Conservation (phyloP, 805 yeast species). For the Yarrowia yakushimensis region DNA sequence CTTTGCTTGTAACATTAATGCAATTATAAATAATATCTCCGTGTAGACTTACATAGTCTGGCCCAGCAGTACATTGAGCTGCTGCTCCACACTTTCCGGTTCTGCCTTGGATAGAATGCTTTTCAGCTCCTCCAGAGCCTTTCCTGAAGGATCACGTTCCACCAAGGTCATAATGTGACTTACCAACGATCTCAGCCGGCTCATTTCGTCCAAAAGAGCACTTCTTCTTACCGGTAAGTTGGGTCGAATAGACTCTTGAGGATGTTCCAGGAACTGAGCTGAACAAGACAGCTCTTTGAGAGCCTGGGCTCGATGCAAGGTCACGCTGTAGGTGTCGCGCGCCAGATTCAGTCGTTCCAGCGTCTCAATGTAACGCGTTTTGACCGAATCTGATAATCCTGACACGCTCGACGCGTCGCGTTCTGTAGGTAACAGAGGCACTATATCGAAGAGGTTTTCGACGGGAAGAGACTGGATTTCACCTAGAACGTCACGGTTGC, state of each 20-base stretch:
- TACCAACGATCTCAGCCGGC: neutral
- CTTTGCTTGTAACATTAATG: neutral
- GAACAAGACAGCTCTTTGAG: constrained; percentile 1
- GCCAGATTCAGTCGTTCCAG: neutral
- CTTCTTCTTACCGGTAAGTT: constrained; percentile 3
- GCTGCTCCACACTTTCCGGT: neutral
- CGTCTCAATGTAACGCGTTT: neutral
- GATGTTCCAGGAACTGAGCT: neutral
- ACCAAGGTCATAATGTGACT: neutral
- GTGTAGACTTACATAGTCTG: neutral
- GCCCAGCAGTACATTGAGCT: neutral
- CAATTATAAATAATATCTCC: neutral
- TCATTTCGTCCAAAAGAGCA: constrained; percentile 6
- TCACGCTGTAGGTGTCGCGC: neutral
- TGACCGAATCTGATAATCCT: neutral
- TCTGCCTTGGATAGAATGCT: neutral
- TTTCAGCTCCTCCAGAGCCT: neutral
- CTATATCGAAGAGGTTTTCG: neutral
- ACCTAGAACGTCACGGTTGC: neutral
- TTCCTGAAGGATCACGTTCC: neutral
- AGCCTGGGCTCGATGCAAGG: constrained; percentile 1
- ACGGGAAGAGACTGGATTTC: neutral
- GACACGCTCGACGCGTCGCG: constrained; percentile 16
- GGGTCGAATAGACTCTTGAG: neutral
- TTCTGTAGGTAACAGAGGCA: neutral